Evolutionary conservation across 2,329 filamentous ascomycete species (phyloP), one percentile per base, ranked within the genome.

Genomic region (Neopestalotiopsis rosae): DNA sequence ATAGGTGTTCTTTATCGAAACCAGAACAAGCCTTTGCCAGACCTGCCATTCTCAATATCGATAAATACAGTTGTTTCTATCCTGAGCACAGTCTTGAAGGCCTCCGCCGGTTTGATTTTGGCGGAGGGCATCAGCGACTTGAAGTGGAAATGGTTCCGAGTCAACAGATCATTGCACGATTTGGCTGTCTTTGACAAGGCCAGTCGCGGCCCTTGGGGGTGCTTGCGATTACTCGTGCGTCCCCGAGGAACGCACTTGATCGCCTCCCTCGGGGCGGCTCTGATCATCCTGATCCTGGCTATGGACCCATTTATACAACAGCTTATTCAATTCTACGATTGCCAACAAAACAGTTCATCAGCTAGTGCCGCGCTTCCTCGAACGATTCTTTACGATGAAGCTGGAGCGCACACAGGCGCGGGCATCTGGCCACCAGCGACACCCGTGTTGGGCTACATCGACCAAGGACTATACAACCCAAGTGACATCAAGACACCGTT

Each of bases 251-350:
- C 42, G 42, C 42, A 49, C 4, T 14, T 66, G 14, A n/a, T 66
- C 14, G 52, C 64, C 17, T 66, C 64, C 5, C 52, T 66, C 5
- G 64, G 64, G 4, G 64, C 64, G 1, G 52, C 52, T 7, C 64
- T 66, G 30, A 14, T 24, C 32, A 24, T 66, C 4, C 4, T 66
- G n/a, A 45, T 34, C 1, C n/a, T 66, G 4, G 64, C 52, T 0
- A n/a, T 66, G 45, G 64, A 66, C 5, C 64, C 64, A 12, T 66
- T 66, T n/a, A 66, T 49, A 9, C 64, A 66, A 17, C 64, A 66
- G 20, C 64, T 66, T 2, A 12, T 66, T 1, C 64, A 12, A 12
- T 42, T 58, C 4, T 59, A 59, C 9, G 52, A 66, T 32, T 66
- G 64, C 52, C 40, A 28, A 12, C 17, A 28, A 7, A n/a, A 17